A percentile compares a stretch with the other conserved stretches of the same genome.
phyloP scores from a whole-genome alignment of 176 grass and related monocot species.

The Leersia perrieri region DNA sequence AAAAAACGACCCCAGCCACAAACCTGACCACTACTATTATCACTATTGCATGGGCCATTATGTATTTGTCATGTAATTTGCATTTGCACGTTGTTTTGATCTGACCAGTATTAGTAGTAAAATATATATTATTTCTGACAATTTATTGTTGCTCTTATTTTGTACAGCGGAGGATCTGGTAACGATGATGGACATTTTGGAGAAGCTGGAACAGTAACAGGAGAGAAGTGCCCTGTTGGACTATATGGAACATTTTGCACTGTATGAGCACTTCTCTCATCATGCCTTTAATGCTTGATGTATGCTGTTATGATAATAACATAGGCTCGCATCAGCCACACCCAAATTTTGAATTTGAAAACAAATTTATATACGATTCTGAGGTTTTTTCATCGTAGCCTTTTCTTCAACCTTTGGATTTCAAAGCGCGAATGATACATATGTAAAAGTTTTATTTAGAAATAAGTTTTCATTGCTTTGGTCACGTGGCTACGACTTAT shows the following conservation, averaged over 20 bases:
- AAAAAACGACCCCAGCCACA: too few relatives aligned
- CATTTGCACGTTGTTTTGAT: neutral
- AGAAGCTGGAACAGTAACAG: conserved; percentile 74
- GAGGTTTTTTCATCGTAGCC: too few relatives aligned
- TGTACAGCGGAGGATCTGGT: conserved; percentile 75
- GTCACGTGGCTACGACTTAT: too few relatives aligned
- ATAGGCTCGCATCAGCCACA: too few relatives aligned
- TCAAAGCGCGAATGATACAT: too few relatives aligned
- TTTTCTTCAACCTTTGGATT: too few relatives aligned
- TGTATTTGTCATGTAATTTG: conserved; percentile 15
- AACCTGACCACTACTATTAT: too few relatives aligned
- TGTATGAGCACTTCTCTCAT: conserved; percentile 45
- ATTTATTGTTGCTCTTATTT: conserved; percentile 23
- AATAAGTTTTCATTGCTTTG: too few relatives aligned
- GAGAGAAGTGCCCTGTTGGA: conserved; percentile 81
- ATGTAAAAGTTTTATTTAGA: too few relatives aligned
- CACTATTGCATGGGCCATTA: neutral
- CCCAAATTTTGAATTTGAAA: too few relatives aligned
- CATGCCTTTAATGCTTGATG: conserved; percentile 5
- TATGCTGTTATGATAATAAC: neutral
- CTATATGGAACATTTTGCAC: conserved; percentile 94
- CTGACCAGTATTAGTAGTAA: neutral
- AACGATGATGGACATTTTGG: conserved; percentile 64
- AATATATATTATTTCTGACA: conserved; percentile 21
- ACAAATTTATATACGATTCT: too few relatives aligned